Conservation (phyloP, 768 basidiomycete genomes). For the Tricholoma matsutake region DNA sequence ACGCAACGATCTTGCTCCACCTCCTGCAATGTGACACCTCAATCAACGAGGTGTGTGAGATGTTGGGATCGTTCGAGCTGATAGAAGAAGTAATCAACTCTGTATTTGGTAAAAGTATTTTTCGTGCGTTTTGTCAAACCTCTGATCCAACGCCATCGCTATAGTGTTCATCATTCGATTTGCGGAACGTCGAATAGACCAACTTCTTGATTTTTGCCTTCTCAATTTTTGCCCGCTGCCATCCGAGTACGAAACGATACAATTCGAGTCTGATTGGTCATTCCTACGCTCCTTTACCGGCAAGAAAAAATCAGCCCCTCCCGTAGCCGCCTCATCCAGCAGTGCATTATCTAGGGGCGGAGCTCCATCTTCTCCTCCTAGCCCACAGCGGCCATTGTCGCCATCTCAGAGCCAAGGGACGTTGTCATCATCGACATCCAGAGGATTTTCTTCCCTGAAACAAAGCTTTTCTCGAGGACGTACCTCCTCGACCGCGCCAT, state of each 20-base stretch:
- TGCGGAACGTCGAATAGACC: constrained; percentile 86
- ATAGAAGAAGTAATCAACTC: constrained; percentile 93
- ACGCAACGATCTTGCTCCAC: constrained; percentile 87
- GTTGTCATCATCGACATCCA: constrained; percentile 44
- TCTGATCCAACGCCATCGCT: constrained; percentile 10
- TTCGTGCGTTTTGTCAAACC: background rate
- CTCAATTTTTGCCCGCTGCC: constrained; percentile 81
- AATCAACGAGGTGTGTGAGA: constrained; percentile 76
- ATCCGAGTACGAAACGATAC: constrained; percentile 74
- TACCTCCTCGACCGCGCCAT: constrained; percentile 42
- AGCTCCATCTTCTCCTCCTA: constrained; percentile 48
- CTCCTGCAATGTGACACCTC: constrained; percentile 83
- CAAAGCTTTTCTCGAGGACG: constrained; percentile 59
- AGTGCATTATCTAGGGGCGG: constrained; percentile 33
- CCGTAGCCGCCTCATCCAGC: constrained; percentile 24
- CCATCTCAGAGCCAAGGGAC: constrained; percentile 45
- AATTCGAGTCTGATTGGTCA: constrained; percentile 97
- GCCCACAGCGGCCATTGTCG: constrained; percentile 47
- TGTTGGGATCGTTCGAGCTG: constrained; percentile 79
- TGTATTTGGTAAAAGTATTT: constrained; percentile 68
- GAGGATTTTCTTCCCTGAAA: constrained; percentile 63
- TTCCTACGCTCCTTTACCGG: constrained; percentile 71
- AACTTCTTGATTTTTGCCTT: constrained; percentile 75
- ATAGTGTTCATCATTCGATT: constrained; percentile 93
- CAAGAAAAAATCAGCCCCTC: constrained; percentile 51